Conservation (phyloP, 2,329 filamentous ascomycete genomes). For the Xylariaceae sp. region DNA sequence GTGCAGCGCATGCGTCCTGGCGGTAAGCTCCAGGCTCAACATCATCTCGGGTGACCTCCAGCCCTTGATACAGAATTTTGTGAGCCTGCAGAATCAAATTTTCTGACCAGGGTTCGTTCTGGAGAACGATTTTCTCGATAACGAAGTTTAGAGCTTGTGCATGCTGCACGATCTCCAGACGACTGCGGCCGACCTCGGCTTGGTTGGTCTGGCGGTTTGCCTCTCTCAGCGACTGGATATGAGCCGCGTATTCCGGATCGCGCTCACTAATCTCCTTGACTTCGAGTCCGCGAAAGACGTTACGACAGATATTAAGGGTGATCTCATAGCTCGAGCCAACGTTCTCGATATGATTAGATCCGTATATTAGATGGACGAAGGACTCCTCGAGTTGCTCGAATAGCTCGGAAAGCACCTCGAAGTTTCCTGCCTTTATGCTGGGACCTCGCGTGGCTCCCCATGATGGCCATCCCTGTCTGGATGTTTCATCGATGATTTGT, state of each 20-base stretch:
- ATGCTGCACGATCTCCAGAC: slow-evolving; percentile 14
- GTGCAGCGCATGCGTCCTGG: slow-evolving; percentile 10
- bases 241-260: neutral
- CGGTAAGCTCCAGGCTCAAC: slow-evolving; percentile 24
- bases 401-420: too few relatives aligned
- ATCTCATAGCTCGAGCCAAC: slow-evolving; percentile 7
- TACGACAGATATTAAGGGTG: slow-evolving; percentile 8
- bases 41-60: slow-evolving; percentile 22
- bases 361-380: slow-evolving; percentile 7
- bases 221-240: neutral
- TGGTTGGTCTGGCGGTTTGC: neutral
- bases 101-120: slow-evolving; percentile 6
- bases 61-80: slow-evolving; percentile 4
- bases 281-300: slow-evolving; percentile 5
- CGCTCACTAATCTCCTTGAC: slow-evolving; percentile 2
- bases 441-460: too few relatives aligned
- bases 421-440: too few relatives aligned
- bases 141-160: slow-evolving; percentile 9
- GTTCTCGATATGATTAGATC: slow-evolving; percentile 14
- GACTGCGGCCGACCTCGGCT: slow-evolving; percentile 4
- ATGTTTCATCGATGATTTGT: too few relatives aligned
- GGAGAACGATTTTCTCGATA: slow-evolving; percentile 7
- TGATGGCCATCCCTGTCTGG: too few relatives aligned
- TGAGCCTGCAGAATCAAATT: slow-evolving; percentile 8
- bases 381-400: slow-evolving; percentile 3